Percentiles rank a stretch among this genome's conserved stretches.
Evolutionary conservation across 169 alveolate genomes (phyloP).

Genomic region (Plasmodium sp.): DNA sequence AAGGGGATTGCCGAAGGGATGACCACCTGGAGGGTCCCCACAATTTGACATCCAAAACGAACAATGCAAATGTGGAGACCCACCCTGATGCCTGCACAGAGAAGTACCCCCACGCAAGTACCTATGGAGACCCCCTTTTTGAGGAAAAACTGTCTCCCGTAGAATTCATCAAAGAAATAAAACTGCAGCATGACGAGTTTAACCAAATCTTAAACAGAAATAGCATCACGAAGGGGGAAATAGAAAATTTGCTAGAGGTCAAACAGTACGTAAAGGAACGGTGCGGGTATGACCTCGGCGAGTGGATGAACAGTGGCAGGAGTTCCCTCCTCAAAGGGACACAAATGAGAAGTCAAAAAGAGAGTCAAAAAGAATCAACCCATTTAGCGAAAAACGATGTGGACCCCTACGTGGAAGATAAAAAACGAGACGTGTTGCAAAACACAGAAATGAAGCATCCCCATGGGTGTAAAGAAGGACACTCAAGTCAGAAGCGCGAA

Average conservation of each 20-base stretch:
- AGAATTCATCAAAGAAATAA: constrained; percentile 52
- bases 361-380: not conserved
- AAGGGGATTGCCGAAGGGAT: not conserved
- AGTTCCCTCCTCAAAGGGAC: not conserved
- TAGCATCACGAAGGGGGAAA: constrained; percentile 17
- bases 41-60: not conserved
- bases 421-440: not conserved
- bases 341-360: not conserved
- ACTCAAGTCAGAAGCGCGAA: not conserved
- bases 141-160: not conserved
- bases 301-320: constrained; percentile 4
- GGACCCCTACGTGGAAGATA: not conserved
- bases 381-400: not conserved
- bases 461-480: not conserved
- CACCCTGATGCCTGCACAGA: not conserved
- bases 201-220: constrained; percentile 32
- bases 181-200: constrained; percentile 52
- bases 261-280: constrained; percentile 60
- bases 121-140: not conserved
- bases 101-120: not conserved
- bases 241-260: constrained; percentile 6
- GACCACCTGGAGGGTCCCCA: not conserved
- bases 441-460: not conserved
- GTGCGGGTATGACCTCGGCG: constrained; percentile 61
- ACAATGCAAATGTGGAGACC: not conserved